Conservation (phyloP, 1,284 basidiomycete genomes). For the Apiotrichum brassicae region DNA sequence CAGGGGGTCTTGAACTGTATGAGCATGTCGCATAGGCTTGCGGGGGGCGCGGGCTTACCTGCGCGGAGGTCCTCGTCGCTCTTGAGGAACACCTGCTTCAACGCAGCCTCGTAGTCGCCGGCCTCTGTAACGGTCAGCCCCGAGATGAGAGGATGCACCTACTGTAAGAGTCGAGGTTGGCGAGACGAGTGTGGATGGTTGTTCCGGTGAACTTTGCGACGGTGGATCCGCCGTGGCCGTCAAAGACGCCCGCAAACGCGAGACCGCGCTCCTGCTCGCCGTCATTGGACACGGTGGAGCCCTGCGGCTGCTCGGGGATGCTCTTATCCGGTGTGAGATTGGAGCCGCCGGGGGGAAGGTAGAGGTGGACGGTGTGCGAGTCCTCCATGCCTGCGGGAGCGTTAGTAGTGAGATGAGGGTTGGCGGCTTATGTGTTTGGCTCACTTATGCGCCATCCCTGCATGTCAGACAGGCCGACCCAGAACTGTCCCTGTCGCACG, state of each 20-base stretch:
- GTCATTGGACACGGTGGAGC: constrained; percentile 44
- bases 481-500: constrained; percentile 63
- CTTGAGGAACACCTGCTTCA: constrained; percentile 85
- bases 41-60: constrained; percentile 50
- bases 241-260: constrained; percentile 93
- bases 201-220: constrained; percentile 88
- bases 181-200: constrained; percentile 76
- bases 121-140: constrained; percentile 37
- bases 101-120: constrained; percentile 65
- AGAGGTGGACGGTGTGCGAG: constrained; percentile 76
- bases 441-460: constrained; percentile 97
- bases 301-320: constrained; percentile 45
- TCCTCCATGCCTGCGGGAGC: constrained; percentile 97
- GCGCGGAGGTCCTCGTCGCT: constrained; percentile 90
- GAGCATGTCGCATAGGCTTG: background rate
- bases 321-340: constrained; percentile 47
- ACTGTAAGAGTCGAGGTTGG: constrained; percentile 65
- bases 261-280: constrained; percentile 55
- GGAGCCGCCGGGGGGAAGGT: constrained; percentile 35
- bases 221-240: constrained; percentile 90
- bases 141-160: constrained; percentile 20
- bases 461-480: constrained; percentile 90
- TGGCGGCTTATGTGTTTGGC: constrained; percentile 41
- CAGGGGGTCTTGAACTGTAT: constrained; percentile 60
- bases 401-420: background rate